Evolutionary conservation across 2,329 filamentous ascomycete genomes (phyloP).

Genomic region (Triangularia setosa): DNA sequence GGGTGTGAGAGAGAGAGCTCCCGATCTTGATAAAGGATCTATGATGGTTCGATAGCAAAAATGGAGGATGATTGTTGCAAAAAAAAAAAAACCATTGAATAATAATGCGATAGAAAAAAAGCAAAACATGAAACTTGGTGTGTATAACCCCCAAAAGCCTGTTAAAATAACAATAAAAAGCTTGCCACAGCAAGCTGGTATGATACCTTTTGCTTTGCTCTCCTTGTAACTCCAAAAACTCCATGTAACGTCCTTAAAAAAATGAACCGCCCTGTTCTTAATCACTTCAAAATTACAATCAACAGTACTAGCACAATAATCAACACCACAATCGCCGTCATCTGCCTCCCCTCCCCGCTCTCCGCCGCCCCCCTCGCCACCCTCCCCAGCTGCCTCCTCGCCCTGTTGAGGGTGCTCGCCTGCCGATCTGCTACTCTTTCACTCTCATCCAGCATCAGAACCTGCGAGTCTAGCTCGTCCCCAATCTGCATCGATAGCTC

Average conservation of each 20-base stretch:
- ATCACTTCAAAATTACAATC: conserved; percentile 74
- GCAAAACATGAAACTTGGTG: not conserved
- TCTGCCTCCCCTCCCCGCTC: conserved; percentile 84
- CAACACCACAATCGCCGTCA: conserved; percentile 74
- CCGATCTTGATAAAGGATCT: too few relatives aligned
- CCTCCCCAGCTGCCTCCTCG: conserved; percentile 65
- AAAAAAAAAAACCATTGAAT: too few relatives aligned
- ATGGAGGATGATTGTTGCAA: too few relatives aligned
- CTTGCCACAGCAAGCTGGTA: not conserved
- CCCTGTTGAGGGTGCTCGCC: conserved; percentile 69
- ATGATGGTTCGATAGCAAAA: too few relatives aligned
- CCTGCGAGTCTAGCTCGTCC: conserved; percentile 89
- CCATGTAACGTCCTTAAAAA: not conserved
- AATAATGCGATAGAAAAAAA: too few relatives aligned
- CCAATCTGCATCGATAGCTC: conserved; percentile 95
- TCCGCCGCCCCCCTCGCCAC: conserved; percentile 73
- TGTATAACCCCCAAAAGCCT: not conserved
- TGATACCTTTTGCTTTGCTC: not conserved
- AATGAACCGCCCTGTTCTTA: not conserved
- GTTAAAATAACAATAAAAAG: not conserved
- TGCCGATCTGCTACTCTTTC: conserved; percentile 81
- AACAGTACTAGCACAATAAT: conserved; percentile 79
- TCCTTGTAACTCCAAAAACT: not conserved
- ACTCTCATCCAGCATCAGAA: conserved; percentile 83
- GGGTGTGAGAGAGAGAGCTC: not conserved